Base-by-base conservation (phyloP, 805 yeast genomes). In the Starmera quercuum region DNA sequence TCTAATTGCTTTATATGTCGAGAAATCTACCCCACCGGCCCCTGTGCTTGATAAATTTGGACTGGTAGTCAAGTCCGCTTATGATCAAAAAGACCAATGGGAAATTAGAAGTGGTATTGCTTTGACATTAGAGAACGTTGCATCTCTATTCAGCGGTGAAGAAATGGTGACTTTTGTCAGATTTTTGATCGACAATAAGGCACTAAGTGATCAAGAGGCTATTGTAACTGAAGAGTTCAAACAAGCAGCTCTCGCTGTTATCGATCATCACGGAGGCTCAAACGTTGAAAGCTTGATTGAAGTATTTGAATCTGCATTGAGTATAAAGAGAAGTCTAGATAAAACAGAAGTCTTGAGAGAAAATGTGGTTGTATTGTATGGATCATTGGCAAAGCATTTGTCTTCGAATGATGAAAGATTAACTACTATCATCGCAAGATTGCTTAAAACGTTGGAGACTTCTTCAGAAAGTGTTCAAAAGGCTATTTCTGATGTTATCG, bases 381-480 rank as follows among this genome's bases (percentile, higher is more conserved):
- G 98, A 46, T 75, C 92, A 4, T 70, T 88, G 41, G 97, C 95
- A 1, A 81, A 83, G 39, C 95, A 92, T 63, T 68, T 92, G 56
- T 64, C 72, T 12, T 47, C 72, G 0, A 58, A 68, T 16, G 98
- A 92, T 50, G 47, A 66, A 2, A 73, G 96, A 53, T 63, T 88
- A 32, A 60, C 66, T 12, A 56, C 66, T 3, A 83, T 86, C 43
- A 74, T 85, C 26, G 77, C 75, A 20, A 69, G 87, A 47, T 64
- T 92, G 41, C 51, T 92, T 24, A 64, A 66, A 28, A 83, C 97
- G 2, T 64, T 92, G 30, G 83, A 78, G 29, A 82, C 92, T 0
- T 95, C 96, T 2, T 83, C 95, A 3, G 95, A 86, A 52, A 81
- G 79, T 38, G 95, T 92, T 11, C 97, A 88, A 53, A 74, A 66